These are phyloP conservation scores for Xylariaceae sp. DNA, from an alignment of 2,329 filamentous ascomycete species.

Conservation along the genomic window DNA sequence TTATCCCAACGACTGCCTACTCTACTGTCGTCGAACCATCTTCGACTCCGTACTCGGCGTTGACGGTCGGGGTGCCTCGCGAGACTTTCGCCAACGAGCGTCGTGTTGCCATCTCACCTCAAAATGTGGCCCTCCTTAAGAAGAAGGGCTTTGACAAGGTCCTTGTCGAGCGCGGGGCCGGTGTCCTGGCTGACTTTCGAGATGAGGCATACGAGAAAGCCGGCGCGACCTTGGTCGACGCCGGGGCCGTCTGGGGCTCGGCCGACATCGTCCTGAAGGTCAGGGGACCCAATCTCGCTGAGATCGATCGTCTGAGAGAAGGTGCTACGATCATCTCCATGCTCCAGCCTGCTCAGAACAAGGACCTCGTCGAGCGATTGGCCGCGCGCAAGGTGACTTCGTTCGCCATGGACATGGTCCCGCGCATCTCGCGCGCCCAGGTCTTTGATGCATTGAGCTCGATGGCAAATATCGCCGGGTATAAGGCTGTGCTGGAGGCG, in stretches of 20 bases:
- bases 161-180: conserved; percentile 77
- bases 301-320: conserved; percentile 63
- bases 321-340: conserved; percentile 77
- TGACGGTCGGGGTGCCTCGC: conserved; percentile 74
- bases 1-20: conserved; percentile 24
- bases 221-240: conserved; percentile 72
- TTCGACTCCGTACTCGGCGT: conserved; percentile 61
- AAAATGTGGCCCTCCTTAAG: conserved; percentile 74
- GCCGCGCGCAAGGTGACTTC: conserved; percentile 66
- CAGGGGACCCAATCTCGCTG: conserved; percentile 65
- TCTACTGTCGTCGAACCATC: conserved; percentile 32
- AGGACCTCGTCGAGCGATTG: conserved; percentile 67
- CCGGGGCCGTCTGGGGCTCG: conserved; percentile 64
- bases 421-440: conserved; percentile 83
- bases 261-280: conserved; percentile 84
- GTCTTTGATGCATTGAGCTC: conserved; percentile 85
- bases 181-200: conserved; percentile 68
- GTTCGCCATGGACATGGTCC: conserved; percentile 92
- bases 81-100: conserved; percentile 77
- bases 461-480: conserved; percentile 93
- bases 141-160: conserved; percentile 82
- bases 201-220: conserved; percentile 74
- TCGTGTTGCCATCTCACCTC: conserved; percentile 78
- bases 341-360: conserved; percentile 78
- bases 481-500: conserved; percentile 86